Conservation (phyloP, 2,329 filamentous ascomycete genomes). For the Pseudopithomyces chartarum region DNA sequence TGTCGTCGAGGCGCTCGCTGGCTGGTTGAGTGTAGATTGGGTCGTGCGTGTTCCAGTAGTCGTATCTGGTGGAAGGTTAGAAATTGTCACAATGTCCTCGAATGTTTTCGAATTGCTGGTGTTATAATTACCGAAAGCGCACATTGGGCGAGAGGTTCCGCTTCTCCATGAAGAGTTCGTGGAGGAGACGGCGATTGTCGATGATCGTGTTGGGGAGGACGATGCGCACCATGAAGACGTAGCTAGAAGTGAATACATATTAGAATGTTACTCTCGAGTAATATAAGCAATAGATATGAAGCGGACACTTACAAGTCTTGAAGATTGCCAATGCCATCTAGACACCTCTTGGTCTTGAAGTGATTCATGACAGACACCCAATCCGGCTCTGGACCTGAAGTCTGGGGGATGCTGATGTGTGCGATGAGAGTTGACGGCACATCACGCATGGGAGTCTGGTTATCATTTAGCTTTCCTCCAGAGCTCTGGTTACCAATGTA, state of each 20-base stretch:
- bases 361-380: constrained; percentile 12
- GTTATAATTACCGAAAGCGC: constrained; percentile 7
- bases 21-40: background rate
- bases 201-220: constrained; percentile 17
- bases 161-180: constrained; percentile 9
- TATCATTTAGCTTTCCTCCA: background rate
- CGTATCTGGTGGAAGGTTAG: constrained; percentile 10
- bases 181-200: constrained; percentile 12
- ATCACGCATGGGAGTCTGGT: constrained; percentile 8
- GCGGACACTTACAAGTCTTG: constrained; percentile 12
- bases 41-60: constrained; percentile 5
- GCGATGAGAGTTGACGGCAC: constrained; percentile 16
- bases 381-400: constrained; percentile 6
- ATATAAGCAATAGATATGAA: background rate
- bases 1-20: background rate
- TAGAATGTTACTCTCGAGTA: background rate
- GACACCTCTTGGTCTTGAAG: constrained; percentile 1
- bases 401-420: constrained; percentile 4
- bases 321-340: constrained; percentile 13
- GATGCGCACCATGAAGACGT: constrained; percentile 15
- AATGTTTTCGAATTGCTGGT: too few relatives aligned
- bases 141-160: background rate
- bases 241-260: background rate
- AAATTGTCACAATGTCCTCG: too few relatives aligned
- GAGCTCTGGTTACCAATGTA: background rate